Base-by-base conservation (phyloP, 2,329 filamentous ascomycete genomes). In the Venturiaceae sp. region DNA sequence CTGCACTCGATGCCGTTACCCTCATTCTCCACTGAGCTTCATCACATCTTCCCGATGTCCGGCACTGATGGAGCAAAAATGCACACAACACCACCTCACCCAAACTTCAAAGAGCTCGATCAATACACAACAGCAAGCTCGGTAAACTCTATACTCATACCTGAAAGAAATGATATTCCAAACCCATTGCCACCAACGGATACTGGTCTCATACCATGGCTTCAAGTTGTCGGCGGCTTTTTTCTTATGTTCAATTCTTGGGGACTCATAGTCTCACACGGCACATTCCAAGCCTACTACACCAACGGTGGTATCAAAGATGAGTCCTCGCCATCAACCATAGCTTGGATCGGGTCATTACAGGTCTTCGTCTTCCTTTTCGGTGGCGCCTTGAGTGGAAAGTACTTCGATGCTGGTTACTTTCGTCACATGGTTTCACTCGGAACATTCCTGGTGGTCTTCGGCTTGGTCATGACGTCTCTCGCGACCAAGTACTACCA, bases 281-380 rank as follows among this genome's bases (percentile, higher is more conserved):
- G 75, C 9, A 66, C 77, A 28, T 78, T 76, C 60, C 74, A 78
- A 65, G 65, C 68, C 14, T 75, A 76, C 64, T 77, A 78, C 60
- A 66, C 68, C 3, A 64, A 65, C 5, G 57, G 64, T 0, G 65
- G 77, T 7, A 54, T 66, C 16, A 52, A 41, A 7, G 36, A 64
- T 1, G 63, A 65, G 2, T 32, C 30, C 11, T 61, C 69, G 4
- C 69, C 76, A 1, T 77, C 74, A 1, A 65, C 71, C 11, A 77
- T 79, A 53, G 73, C 75, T 33, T 79, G 77, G 77, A 76, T 80
- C 55, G 77, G 77, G 13, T 72, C 71, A 3, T 70, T 78, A n/a
- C 75, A 79, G 64, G 71, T 74, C 11, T 76, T 76, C 60, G 69
- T 78, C 21, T 69, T 79, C 2, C 68, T 78, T 57, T 60, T 76